Percentiles rank a stretch among this genome's conserved stretches.
Evolutionary conservation across 1,284 basidiomycete species (phyloP).

Genomic region (Boletus sp.): DNA sequence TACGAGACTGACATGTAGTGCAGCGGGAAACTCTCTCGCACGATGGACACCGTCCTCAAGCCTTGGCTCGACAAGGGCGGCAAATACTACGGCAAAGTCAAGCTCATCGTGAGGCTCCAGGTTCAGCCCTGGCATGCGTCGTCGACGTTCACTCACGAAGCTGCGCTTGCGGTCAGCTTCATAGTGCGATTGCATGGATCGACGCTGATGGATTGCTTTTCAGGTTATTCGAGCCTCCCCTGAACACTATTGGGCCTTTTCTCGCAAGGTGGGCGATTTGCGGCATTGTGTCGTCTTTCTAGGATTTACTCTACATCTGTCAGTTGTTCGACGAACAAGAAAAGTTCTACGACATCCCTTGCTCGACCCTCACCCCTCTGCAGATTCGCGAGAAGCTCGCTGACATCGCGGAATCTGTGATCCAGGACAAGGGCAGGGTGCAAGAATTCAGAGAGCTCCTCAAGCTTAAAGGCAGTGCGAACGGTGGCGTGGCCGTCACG

Average conservation of each 20-base stretch:
- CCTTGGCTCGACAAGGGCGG: conserved; percentile 64
- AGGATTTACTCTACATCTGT: conserved; percentile 11
- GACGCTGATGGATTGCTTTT: conserved; percentile 1
- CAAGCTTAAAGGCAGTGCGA: conserved; percentile 63
- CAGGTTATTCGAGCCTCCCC: conserved; percentile 71
- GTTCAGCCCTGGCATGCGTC: conserved; percentile 84
- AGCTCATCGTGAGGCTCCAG: conserved; percentile 79
- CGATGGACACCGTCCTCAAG: conserved; percentile 63
- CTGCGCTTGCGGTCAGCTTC: conserved; percentile 71
- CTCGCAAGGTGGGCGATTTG: conserved; percentile 55
- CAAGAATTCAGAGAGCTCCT: conserved; percentile 66
- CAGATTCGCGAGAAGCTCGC: conserved; percentile 81
- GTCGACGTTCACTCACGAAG: conserved; percentile 81
- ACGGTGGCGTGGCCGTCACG: conserved; percentile 78
- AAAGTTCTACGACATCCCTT: conserved; percentile 79
- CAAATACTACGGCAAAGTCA: conserved; percentile 77
- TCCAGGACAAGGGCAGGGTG: conserved; percentile 48
- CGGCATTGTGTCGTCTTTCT: not conserved
- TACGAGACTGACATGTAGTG: conserved; percentile 5
- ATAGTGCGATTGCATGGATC: not conserved
- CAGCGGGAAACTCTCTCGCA: conserved; percentile 63
- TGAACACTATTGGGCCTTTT: conserved; percentile 79
- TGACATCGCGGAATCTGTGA: conserved; percentile 54
- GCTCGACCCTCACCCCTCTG: conserved; percentile 68
- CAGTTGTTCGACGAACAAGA: conserved; percentile 80